Conservation (phyloP, 495 filamentous ascomycete species). For the Coniosporium apollinis region DNA sequence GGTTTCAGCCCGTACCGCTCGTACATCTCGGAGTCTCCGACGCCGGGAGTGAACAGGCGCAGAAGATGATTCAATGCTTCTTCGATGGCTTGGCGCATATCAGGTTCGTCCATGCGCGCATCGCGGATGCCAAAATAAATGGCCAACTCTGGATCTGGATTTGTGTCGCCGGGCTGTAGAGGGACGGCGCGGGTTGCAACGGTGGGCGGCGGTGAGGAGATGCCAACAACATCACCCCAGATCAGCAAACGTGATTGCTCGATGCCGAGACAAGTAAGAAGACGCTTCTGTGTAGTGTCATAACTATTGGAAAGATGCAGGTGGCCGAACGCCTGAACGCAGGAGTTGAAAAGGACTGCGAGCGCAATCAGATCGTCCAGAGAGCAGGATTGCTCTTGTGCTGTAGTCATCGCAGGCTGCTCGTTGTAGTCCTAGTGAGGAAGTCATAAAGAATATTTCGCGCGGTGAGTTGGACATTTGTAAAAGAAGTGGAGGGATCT, state of each 20-base stretch:
- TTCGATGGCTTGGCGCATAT: conserved; percentile 10
- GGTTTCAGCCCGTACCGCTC: conserved; percentile 18
- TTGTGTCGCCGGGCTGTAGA: conserved; percentile 15
- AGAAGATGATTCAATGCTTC: conserved; percentile 4
- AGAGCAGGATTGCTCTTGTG: too few relatives aligned
- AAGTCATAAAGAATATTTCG: too few relatives aligned
- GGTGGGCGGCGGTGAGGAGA: conserved; percentile 15
- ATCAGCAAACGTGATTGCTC: conserved; percentile 22
- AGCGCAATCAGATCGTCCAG: too few relatives aligned
- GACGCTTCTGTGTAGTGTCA: conserved; percentile 14
- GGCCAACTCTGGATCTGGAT: conserved; percentile 18
- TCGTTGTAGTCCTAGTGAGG: too few relatives aligned
- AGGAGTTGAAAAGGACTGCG: conserved; percentile 21
- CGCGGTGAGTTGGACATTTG: too few relatives aligned
- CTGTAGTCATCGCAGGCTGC: too few relatives aligned
- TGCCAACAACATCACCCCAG: conserved; percentile 21
- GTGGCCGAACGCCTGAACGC: conserved; percentile 21
- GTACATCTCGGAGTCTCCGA: conserved; percentile 20
- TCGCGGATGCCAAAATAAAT: conserved; percentile 19
- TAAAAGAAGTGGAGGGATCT: too few relatives aligned
- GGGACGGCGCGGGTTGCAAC: conserved; percentile 19
- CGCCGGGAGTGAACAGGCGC: too few relatives aligned
- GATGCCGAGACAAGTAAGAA: conserved; percentile 17
- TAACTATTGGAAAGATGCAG: conserved; percentile 16
- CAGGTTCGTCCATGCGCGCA: conserved; percentile 14